These are phyloP conservation scores for Apophysomyces variabilis DNA, from an alignment of 371 early-diverging fungal species.

Conservation along the genomic window DNA sequence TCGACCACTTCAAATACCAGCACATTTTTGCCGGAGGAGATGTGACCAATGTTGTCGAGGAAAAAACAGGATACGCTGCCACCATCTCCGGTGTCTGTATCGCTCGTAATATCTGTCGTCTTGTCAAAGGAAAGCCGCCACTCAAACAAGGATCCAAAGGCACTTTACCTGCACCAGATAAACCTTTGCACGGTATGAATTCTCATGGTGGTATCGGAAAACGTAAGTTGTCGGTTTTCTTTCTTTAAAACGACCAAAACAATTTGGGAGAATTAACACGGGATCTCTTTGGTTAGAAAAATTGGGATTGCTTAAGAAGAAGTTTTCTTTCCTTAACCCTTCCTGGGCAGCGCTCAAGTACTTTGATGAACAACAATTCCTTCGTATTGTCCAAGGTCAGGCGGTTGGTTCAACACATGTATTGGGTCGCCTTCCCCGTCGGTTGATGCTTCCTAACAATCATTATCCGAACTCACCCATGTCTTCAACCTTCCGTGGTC, in stretches of 20 bases:
- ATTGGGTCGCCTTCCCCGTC: slow-evolving; percentile 26
- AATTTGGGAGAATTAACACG: too few relatives aligned
- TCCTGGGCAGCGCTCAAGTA: slow-evolving; percentile 40
- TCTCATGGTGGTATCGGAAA: slow-evolving; percentile 51
- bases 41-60: slow-evolving; percentile 62
- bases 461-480: slow-evolving; percentile 1
- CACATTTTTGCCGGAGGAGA: slow-evolving; percentile 76
- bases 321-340: slow-evolving; percentile 34
- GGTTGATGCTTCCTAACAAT: slow-evolving; percentile 17
- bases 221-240: slow-evolving; percentile 29
- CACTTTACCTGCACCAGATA: slow-evolving; percentile 35
- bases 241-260: background rate
- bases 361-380: slow-evolving; percentile 37
- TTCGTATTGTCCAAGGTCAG: slow-evolving; percentile 35
- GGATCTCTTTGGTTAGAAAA: slow-evolving; percentile 18
- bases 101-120: slow-evolving; percentile 52
- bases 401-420: slow-evolving; percentile 16
- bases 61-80: slow-evolving; percentile 67
- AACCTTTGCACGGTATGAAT: slow-evolving; percentile 46
- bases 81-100: slow-evolving; percentile 57
- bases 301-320: slow-evolving; percentile 24
- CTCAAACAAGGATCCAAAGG: slow-evolving; percentile 49
- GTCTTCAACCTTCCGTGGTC: background rate
- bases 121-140: slow-evolving; percentile 50
- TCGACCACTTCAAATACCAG: slow-evolving; percentile 58